A percentile compares a stretch with the other conserved stretches of the same genome.
phyloP scores from a whole-genome alignment of 495 filamentous ascomycete genomes.

The Podospora pseudopauciseta region DNA sequence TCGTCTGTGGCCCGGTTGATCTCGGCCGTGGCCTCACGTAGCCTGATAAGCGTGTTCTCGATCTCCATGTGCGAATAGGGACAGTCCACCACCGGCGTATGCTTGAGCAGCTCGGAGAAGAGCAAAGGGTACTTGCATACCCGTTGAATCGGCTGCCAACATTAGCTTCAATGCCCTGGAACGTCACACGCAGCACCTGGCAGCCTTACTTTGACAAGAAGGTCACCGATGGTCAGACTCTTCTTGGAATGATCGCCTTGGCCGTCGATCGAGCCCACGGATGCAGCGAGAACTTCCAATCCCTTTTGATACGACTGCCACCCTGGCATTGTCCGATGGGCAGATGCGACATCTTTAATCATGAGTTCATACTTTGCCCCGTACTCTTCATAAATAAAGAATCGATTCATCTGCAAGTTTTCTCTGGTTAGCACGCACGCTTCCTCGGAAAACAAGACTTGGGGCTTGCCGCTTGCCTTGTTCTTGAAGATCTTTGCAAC shows the following conservation, averaged over 20 bases:
- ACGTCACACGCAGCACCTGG: not conserved
- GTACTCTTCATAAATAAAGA: constrained; percentile 85
- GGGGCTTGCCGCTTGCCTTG: constrained; percentile 50
- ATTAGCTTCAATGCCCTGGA: constrained; percentile 21
- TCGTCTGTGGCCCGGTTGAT: constrained; percentile 77
- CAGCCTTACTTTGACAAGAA: constrained; percentile 77
- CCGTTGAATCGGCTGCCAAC: constrained; percentile 72
- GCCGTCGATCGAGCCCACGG: constrained; percentile 66
- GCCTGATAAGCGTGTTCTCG: constrained; percentile 63
- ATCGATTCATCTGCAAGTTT: constrained; percentile 62
- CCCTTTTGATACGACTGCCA: constrained; percentile 83
- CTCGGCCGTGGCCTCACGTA: constrained; percentile 66
- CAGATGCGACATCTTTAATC: constrained; percentile 66
- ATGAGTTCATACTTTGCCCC: constrained; percentile 82
- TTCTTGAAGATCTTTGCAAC: constrained; percentile 75
- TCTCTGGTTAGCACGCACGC: not conserved
- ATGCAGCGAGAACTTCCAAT: constrained; percentile 77
- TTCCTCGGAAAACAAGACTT: not conserved
- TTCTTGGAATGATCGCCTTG: constrained; percentile 63
- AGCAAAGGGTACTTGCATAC: constrained; percentile 90
- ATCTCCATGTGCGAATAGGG: constrained; percentile 75
- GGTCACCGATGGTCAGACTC: constrained; percentile 73
- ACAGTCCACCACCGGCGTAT: constrained; percentile 80
- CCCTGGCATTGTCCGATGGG: constrained; percentile 65
- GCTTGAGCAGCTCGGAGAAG: constrained; percentile 73